phyloP scores from a whole-genome alignment of 305 asterid genomes.

The Fraxinus albicans region DNA sequence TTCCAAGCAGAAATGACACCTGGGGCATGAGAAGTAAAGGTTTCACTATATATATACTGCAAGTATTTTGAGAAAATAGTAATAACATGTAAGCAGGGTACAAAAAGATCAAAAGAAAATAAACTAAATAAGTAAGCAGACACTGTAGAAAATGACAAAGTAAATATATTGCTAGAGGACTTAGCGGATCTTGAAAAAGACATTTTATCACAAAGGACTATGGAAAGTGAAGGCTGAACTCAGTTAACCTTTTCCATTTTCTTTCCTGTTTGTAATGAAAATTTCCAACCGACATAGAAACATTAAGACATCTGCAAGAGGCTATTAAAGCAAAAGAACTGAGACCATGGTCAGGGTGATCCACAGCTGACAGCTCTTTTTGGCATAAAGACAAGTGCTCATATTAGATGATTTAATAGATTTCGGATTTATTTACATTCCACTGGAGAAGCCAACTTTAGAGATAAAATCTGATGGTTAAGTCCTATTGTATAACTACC shows the following conservation, averaged over 20 bases:
- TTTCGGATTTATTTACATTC: background rate
- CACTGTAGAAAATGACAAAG: background rate
- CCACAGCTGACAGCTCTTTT: background rate
- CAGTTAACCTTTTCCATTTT: background rate
- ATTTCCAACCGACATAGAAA: background rate
- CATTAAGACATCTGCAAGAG: background rate
- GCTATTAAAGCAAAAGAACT: background rate
- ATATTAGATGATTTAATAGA: background rate
- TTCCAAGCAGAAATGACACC: slow-evolving; percentile 89
- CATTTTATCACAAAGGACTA: background rate
- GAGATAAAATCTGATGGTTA: slow-evolving; percentile 5
- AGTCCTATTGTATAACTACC: background rate
- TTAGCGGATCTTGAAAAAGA: background rate
- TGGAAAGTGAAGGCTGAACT: background rate
- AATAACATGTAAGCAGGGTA: slow-evolving; percentile 1
- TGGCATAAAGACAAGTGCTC: background rate
- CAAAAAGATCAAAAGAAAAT: background rate
- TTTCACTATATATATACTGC: slow-evolving; percentile 7
- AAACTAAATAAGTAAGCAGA: background rate
- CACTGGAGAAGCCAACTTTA: background rate
- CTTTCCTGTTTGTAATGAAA: background rate
- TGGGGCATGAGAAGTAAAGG: slow-evolving; percentile 31
- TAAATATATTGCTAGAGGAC: background rate
- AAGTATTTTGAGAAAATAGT: slow-evolving; percentile 1
- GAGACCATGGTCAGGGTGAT: background rate